Conservation (phyloP, 495 filamentous ascomycete genomes). For the Letharia lupina region DNA sequence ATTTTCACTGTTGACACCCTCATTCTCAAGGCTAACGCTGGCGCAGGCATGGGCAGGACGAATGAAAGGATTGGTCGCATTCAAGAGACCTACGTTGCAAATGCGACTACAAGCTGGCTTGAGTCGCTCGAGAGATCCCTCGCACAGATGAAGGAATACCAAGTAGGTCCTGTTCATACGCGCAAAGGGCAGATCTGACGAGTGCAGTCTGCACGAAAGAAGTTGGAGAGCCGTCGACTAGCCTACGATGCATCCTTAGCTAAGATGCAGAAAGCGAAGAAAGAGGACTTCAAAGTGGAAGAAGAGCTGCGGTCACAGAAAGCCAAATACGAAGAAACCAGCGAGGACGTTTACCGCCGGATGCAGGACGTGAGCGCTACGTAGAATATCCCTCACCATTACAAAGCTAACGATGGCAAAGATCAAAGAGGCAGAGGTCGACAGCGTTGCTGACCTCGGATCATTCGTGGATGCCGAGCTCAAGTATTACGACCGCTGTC, state of each 20-base stretch:
- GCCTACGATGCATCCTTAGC: slow-evolving; percentile 84
- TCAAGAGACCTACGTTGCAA: slow-evolving; percentile 74
- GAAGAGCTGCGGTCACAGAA: slow-evolving; percentile 89
- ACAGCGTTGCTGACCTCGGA: slow-evolving; percentile 72
- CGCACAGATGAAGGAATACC: slow-evolving; percentile 96
- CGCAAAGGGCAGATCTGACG: slow-evolving; percentile 10
- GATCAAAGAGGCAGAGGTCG: slow-evolving; percentile 83
- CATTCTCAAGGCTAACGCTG: slow-evolving; percentile 1
- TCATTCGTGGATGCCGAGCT: slow-evolving; percentile 85
- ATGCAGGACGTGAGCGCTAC: slow-evolving; percentile 64
- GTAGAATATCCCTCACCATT: not conserved
- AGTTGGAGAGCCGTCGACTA: slow-evolving; percentile 82
- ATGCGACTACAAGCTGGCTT: slow-evolving; percentile 82
- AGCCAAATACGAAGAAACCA: slow-evolving; percentile 93
- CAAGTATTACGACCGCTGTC: slow-evolving; percentile 81
- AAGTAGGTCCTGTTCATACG: slow-evolving; percentile 44
- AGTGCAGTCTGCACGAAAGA: slow-evolving; percentile 71
- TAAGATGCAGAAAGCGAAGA: slow-evolving; percentile 92
- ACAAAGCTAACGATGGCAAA: slow-evolving; percentile 1
- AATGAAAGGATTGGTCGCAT: slow-evolving; percentile 83
- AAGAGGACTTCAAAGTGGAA: slow-evolving; percentile 85
- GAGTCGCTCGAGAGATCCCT: slow-evolving; percentile 84
- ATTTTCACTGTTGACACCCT: slow-evolving; percentile 25
- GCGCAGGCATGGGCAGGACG: slow-evolving; percentile 62
- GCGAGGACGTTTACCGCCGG: slow-evolving; percentile 81